A percentile compares a stretch with the other conserved stretches of the same genome.
Conservation (phyloP, 345 rosid species). For the Nephelium lappaceum region DNA sequence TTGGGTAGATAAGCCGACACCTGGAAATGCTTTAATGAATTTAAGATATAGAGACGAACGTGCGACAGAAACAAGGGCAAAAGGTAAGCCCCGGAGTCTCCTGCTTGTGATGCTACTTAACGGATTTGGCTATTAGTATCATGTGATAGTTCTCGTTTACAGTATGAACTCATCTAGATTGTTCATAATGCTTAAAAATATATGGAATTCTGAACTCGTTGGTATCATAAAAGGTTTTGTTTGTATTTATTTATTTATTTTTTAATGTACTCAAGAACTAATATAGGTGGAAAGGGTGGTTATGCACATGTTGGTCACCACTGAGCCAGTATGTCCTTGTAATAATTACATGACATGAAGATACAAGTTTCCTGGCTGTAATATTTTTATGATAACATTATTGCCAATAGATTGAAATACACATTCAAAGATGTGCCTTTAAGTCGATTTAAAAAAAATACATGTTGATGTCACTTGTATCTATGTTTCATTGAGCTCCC, state of each 20-base stretch:
- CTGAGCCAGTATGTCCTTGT: not conserved
- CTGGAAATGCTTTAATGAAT: slow-evolving; percentile 94
- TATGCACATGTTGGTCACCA: not conserved
- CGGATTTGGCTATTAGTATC: not conserved
- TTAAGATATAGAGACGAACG: slow-evolving; percentile 89
- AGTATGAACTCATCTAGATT: not conserved
- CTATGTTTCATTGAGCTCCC: not conserved
- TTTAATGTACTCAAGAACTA: slow-evolving; percentile 1
- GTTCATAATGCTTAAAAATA: not conserved
- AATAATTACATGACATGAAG: not conserved
- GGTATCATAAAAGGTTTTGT: not conserved
- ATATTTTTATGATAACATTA: not conserved
- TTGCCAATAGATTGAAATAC: not conserved
- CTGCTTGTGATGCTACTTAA: not conserved
- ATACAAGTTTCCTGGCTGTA: not conserved
- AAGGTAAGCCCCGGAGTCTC: slow-evolving; percentile 45
- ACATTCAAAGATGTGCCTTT: not conserved
- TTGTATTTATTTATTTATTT: too few species aligned
- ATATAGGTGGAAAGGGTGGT: not conserved
- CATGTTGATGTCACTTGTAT: not conserved
- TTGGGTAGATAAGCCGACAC: slow-evolving; percentile 99
- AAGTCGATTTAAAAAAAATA: not conserved
- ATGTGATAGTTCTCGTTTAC: not conserved
- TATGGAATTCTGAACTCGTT: not conserved
- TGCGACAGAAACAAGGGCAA: slow-evolving; percentile 44